Conservation (phyloP, 345 rosid species). For the Salix viminalis region DNA sequence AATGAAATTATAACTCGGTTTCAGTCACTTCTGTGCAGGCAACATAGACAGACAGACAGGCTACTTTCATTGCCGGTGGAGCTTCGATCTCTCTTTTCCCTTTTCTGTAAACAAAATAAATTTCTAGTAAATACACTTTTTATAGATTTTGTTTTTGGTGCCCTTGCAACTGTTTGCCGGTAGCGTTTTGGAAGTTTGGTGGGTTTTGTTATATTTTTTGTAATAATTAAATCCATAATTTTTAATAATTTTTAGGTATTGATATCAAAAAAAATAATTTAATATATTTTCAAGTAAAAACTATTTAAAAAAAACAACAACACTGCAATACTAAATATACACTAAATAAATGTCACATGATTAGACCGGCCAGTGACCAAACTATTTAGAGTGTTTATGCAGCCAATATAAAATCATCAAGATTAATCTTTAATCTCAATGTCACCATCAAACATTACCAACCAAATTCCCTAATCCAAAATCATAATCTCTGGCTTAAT, state of each 20-base stretch:
- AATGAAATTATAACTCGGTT: background rate
- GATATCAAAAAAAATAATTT: no score
- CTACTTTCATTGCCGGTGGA: background rate
- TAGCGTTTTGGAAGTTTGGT: no score
- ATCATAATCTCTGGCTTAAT: background rate
- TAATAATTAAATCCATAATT: no score
- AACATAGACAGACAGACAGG: background rate
- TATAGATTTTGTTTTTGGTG: no score
- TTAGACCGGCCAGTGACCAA: conserved; percentile 23
- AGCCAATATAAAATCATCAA: conserved; percentile 4
- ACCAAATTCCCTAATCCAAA: conserved; percentile 17
- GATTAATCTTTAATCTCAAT: conserved; percentile 23
- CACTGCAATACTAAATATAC: no score
- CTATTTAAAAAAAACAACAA: no score
- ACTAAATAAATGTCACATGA: background rate
- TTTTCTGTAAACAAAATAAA: background rate
- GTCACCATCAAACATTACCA: conserved; percentile 19
- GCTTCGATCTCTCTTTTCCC: background rate
- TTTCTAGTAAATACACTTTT: no score
- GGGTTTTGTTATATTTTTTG: no score
- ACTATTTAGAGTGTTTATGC: conserved; percentile 14
- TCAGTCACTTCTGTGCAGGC: background rate
- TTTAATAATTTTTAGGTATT: no score
- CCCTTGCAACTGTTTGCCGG: no score
- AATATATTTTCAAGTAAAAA: no score